Evolutionary conservation across 257 asterid species (phyloP).

Genomic region (Solanum pinnatisectum): DNA sequence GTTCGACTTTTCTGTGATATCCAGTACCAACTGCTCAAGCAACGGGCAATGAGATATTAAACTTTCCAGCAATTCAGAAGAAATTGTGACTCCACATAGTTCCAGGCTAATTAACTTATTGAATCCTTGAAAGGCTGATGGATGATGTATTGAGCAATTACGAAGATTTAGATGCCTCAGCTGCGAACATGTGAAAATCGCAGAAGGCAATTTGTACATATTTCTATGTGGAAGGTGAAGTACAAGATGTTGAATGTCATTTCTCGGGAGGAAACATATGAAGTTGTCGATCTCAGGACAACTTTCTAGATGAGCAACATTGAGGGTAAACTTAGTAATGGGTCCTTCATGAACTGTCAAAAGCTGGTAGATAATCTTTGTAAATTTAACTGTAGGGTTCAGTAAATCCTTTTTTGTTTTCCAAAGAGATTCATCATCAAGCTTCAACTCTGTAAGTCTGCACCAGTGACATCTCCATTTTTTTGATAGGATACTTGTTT

Average conservation of each 20-base stretch:
- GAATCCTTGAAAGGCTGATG: neutral
- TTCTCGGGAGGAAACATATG: neutral
- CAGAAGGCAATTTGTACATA: neutral
- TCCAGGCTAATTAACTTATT: neutral
- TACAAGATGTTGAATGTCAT: neutral
- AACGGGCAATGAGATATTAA: neutral
- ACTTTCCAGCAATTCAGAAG: neutral
- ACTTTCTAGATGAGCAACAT: neutral
- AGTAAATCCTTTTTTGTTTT: neutral
- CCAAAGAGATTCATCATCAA: neutral
- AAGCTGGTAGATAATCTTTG: neutral
- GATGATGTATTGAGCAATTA: neutral
- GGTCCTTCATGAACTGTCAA: neutral
- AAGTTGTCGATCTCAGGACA: neutral
- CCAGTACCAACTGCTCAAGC: neutral
- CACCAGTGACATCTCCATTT: neutral
- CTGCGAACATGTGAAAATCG: neutral
- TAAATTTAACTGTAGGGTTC: neutral
- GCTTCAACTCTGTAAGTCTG: neutral
- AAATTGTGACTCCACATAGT: neutral
- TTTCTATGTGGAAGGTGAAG: neutral
- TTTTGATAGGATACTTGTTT: neutral
- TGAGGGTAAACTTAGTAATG: neutral
- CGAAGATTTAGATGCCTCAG: neutral
- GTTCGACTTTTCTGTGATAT: neutral